These are phyloP conservation scores for Megacollybia marginata DNA, from an alignment of 768 basidiomycete genomes.

Conservation along the genomic window DNA sequence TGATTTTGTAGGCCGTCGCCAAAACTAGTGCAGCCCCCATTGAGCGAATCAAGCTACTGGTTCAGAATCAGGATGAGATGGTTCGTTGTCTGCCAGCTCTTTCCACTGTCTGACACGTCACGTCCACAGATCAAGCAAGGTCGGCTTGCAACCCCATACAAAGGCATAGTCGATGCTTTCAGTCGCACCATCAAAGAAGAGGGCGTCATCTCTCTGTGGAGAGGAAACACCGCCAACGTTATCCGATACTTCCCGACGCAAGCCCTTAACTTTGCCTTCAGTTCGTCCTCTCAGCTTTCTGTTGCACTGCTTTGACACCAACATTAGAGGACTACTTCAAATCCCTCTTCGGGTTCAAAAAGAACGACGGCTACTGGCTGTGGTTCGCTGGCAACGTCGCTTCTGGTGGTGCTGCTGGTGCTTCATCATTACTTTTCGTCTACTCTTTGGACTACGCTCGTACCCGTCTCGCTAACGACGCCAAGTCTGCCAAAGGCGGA, in stretches of 20 bases:
- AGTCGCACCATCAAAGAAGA: conserved; percentile 88
- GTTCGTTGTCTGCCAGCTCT: conserved; percentile 28
- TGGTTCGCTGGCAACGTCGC: conserved; percentile 99
- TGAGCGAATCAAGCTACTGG: conserved; percentile 98
- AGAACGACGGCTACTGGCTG: conserved; percentile 93
- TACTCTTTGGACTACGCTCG: conserved; percentile 99
- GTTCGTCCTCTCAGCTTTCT: conserved; percentile 28
- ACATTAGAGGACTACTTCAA: conserved; percentile 92
- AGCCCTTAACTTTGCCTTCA: conserved; percentile 99
- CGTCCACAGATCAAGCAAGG: conserved; percentile 90
- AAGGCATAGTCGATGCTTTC: conserved; percentile 93
- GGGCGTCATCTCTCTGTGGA: conserved; percentile 93
- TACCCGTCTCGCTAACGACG: conserved; percentile 97
- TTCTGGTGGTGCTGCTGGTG: conserved; percentile 99
- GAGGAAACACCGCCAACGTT: conserved; percentile 99
- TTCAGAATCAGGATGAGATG: conserved; percentile 99
- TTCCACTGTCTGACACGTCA: conserved; percentile 27
- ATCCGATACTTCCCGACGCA: conserved; percentile 99
- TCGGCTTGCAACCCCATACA: conserved; percentile 93
- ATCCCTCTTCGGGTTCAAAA: conserved; percentile 98
- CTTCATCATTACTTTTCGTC: conserved; percentile 96
- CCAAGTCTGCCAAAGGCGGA: conserved; percentile 92
- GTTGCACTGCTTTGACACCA: conserved; percentile 3
- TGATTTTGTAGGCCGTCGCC: conserved; percentile 74
- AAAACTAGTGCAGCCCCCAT: conserved; percentile 99